phyloP scores from a whole-genome alignment of 2,329 filamentous ascomycete genomes.

The Colletotrichum tabaci region DNA sequence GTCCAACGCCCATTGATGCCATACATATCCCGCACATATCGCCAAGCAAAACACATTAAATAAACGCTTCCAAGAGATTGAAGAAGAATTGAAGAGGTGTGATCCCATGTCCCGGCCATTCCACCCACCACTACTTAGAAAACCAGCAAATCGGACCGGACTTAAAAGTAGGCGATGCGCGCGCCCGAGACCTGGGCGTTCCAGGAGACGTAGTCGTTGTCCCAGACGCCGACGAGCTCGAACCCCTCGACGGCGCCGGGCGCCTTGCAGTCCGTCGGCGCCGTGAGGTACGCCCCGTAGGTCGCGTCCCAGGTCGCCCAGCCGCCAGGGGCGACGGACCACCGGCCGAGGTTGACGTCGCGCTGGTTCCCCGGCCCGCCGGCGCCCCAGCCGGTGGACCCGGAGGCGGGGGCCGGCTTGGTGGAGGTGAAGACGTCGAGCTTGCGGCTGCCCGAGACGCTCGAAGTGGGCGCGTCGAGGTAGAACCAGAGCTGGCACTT shows the following conservation, averaged over 20 bases:
- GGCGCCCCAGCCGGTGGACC: constrained; percentile 44
- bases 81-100: constrained; percentile 5
- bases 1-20: neutral
- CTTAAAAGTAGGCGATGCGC: constrained; percentile 39
- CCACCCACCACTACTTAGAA: neutral
- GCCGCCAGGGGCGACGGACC: constrained; percentile 20
- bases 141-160: neutral
- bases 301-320: constrained; percentile 40
- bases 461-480: constrained; percentile 42
- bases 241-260: constrained; percentile 38
- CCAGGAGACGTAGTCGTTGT: constrained; percentile 40
- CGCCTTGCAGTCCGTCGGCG: constrained; percentile 39
- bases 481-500: constrained; percentile 49
- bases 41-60: neutral
- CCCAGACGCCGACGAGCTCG: constrained; percentile 42
- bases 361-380: constrained; percentile 48
- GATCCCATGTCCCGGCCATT: neutral
- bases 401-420: constrained; percentile 44
- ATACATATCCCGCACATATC: too few relatives aligned
- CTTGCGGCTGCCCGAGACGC: constrained; percentile 45
- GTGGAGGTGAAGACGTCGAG: constrained; percentile 49
- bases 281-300: constrained; percentile 36
- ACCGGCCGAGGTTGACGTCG: constrained; percentile 43
- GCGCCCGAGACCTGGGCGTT: constrained; percentile 27
- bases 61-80: neutral